Evolutionary conservation across 2,329 filamentous ascomycete species (phyloP), one percentile per base, ranked within the genome.

Genomic region (Scolecobasidium constrictum): DNA sequence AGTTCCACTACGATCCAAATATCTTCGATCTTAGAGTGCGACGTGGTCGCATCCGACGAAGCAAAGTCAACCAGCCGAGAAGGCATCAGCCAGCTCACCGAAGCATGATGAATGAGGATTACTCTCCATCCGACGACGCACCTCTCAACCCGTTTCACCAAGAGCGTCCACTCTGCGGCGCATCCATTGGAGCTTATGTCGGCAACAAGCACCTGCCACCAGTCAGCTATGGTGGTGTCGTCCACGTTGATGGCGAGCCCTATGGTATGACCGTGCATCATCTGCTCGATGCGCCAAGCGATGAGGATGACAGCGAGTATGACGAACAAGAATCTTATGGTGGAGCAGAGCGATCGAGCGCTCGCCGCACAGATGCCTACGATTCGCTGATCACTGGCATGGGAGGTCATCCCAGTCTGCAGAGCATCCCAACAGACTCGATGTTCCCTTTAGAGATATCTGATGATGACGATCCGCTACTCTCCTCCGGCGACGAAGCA

Each of bases 191-290:
- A 5, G 88, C 88, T 1, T 95, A 86, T 69, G 79, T 85, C 40
- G 83, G 84, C 45, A 78, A 87, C 49, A 79, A 84, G 35, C 90
- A 95, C 56, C 68, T 95, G 3, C 87, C 88, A 4, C 86, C 90
- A 2, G 90, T 94, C 3, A 93, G 86, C 22, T 87, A 94, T 51
- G 90, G 90, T 11, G 90, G 90, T 6, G 72, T 94, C 3, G 78
- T 96, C 33, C 66, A 92, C 22, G 78, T 96, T 2, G 87, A 96
- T 55, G 78, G 83, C 43, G 79, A 83, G 58, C 77, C 85, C 0
- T 92, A 87, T 54, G 90, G 90, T 11, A 92, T 96, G 85, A 95
- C 86, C 17, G 90, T 96, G 0, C 90, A 96, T 55, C 90, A 96
- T 60, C 90, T 96, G 78, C 75, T 96, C 2, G 90, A 95, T 53